Evolutionary conservation across 495 filamentous ascomycete species (phyloP), one percentile per base, ranked within the genome.

Genomic region (Lindgomyces ingoldianus): DNA sequence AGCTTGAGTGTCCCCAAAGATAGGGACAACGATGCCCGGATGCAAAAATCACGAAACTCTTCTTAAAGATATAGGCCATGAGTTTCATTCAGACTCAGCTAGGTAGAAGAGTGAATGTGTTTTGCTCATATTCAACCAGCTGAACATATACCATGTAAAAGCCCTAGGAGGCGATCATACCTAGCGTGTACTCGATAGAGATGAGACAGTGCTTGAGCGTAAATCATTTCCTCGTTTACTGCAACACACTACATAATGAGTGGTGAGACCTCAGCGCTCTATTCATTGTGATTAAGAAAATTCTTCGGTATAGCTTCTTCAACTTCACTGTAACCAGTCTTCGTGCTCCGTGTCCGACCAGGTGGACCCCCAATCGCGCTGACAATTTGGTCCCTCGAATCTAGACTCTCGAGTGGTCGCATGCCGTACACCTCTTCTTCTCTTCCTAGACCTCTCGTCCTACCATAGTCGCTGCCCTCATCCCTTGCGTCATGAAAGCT

Each of bases 391-490:
- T 65, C 62, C 36, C 62, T 16, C 24, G 62, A 65, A 18, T 65
- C 62, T 1, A 36, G 14, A 26, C 45, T 57, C 10, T 54, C 47
- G 16, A 65, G 46, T 6, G 54, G 45, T 12, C 27, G 36, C 51
- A 64, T 50, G 16, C 53, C 61, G 30, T 64, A 64, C 3, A 21
- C 21, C 27, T 52, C 61, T 29, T 64, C 61, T 12, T 64, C 61
- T 29, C 42, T 57, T 11, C 16, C 52, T 3, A 58, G 3, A 2
- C 49, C 19, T 2, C 58, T 22, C 12, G 21, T 22, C 19, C 61
- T 29, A 4, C 25, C 49, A 14, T 46, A 9, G 11, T 41, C 56
- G n/a, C 42, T 30, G 10, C 30, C 63, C 26, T 66, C 53, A 1
- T 24, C 57, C 46, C 46, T 55, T 2, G 16, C 46, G 41, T 54